Evolutionary conservation across 176 grass and related monocot genomes (phyloP).

Genomic region (Eragrostis curvula): DNA sequence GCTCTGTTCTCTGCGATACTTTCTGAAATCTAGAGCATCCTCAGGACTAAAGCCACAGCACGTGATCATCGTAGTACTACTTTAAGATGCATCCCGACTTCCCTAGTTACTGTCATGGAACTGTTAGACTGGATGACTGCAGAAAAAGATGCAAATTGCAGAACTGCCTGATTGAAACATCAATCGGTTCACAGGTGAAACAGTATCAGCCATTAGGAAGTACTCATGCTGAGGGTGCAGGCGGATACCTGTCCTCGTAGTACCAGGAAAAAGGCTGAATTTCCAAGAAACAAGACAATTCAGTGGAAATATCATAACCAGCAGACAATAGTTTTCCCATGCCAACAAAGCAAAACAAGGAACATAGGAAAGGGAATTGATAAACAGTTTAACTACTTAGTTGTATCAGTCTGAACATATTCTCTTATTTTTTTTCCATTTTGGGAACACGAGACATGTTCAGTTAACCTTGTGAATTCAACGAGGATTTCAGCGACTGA

Average conservation of each 20-base stretch:
- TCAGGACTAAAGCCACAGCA: conserved; percentile 30
- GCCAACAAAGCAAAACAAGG: background rate
- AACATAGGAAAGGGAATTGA: background rate
- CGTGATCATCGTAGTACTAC: conserved; percentile 45
- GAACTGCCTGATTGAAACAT: conserved; percentile 25
- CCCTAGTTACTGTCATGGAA: conserved; percentile 37
- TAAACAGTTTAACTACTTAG: background rate
- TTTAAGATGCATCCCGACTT: conserved; percentile 31
- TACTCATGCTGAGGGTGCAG: background rate
- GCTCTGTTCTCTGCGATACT: conserved; percentile 18
- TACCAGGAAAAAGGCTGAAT: background rate
- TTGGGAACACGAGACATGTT: background rate
- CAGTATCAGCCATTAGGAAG: conserved; percentile 18
- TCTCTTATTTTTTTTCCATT: background rate
- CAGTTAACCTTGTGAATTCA: background rate
- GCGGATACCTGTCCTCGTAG: background rate
- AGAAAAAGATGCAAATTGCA: conserved; percentile 27
- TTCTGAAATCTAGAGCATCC: conserved; percentile 23
- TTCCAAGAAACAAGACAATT: background rate
- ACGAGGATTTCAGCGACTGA: background rate
- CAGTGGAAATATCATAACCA: background rate
- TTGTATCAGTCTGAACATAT: background rate
- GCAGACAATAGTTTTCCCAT: background rate
- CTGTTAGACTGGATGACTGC: background rate
- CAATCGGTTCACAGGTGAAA: conserved; percentile 47